Evolutionary conservation across 257 asterid genomes (phyloP).

Genomic region (Forsythia viridissima): DNA sequence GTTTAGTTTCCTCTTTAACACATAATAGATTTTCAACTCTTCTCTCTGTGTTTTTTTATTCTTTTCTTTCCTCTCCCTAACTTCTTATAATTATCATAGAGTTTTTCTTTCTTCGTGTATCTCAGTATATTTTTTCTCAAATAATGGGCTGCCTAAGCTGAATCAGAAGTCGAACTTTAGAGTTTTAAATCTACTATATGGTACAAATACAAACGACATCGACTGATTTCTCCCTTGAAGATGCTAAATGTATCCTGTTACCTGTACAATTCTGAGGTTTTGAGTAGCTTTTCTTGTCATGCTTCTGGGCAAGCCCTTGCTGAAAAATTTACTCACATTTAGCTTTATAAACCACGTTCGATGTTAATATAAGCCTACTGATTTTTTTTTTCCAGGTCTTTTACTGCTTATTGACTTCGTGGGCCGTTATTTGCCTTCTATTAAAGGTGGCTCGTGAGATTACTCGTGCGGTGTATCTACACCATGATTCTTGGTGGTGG

Average conservation of each 20-base stretch:
- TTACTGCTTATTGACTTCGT: slow-evolving; percentile 52
- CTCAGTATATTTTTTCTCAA: background rate
- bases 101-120: background rate
- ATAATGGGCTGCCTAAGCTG: background rate
- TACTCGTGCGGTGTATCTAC: slow-evolving; percentile 55
- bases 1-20: background rate
- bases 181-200: background rate
- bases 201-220: background rate
- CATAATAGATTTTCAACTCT: too few relatives aligned
- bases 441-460: slow-evolving; percentile 70
- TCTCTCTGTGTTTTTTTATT: too few relatives aligned
- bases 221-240: background rate
- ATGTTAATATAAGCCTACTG: background rate
- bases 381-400: slow-evolving; percentile 48
- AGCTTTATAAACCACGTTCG: background rate
- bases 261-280: background rate
- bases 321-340: background rate
- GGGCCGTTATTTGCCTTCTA: slow-evolving; percentile 62
- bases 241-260: background rate
- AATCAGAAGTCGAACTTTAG: background rate
- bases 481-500: slow-evolving; percentile 54
- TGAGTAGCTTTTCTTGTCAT: background rate
- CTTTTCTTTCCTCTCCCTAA: background rate
- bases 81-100: background rate
- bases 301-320: background rate